Evolutionary conservation across 2,329 filamentous ascomycete species (phyloP), one percentile per base, ranked within the genome.

Genomic region (Aspergillus glaucus): DNA sequence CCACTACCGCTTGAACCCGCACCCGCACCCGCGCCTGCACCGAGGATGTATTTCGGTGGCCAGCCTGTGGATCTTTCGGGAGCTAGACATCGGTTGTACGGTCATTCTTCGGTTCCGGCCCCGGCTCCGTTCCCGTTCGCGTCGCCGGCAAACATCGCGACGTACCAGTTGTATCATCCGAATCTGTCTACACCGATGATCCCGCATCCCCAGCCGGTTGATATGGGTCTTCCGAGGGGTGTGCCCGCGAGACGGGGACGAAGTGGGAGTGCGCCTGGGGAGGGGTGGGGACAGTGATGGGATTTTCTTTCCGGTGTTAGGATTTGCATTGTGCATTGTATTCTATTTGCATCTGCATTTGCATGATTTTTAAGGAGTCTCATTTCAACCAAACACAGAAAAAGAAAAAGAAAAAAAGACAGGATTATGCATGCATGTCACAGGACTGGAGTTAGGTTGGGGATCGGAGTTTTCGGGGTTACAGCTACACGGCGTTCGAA

Each of bases 41-140:
- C 54, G 7, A 32, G 52, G 3, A 40, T 64, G 9, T 54, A 62
- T 43, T 59, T 64, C 30, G 63, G 63, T 1, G 48, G 51, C 0
- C 64, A 67, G 34, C 60, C 56, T 9, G 61, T 67, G 12, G 62
- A 69, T 44, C 54, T 69, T 1, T 53, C 57, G 21, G 61, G 62
- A 36, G 54, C 64, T 3, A 62, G 60, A 3, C 57, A 59, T 12
- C 50, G 64, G 28, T 46, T 66, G 2, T 46, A 52, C 15, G 61
- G 55, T 30, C 45, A 48, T 4, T 43, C 45, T 24, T 9, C 26
- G 9, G 26, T 9, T 12, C 26, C 26, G 26, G 26, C 26, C 10
- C 26, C 26, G 26, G 26, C 26, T 4, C 49, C 50, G 6, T 50
- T 62, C 8, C 55, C 52, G 15, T 46, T 52, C 2, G 54, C 30